Evolutionary conservation across 2,329 filamentous ascomycete species (phyloP).

Genomic region (Monilinia polystroma): DNA sequence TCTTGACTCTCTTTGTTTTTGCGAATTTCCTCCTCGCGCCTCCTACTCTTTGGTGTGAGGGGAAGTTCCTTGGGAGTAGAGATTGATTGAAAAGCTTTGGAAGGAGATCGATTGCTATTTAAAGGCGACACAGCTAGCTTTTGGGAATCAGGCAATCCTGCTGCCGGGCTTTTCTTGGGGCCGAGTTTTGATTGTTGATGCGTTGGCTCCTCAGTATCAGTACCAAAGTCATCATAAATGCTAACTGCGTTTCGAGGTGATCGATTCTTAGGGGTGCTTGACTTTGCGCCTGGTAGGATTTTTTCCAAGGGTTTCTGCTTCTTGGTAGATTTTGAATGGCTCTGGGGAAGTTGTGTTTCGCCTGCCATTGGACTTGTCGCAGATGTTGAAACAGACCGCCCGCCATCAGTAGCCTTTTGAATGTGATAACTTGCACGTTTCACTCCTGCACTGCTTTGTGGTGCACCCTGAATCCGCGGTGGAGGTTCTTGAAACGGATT

Average conservation of each 20-base stretch:
- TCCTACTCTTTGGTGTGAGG: constrained; percentile 34
- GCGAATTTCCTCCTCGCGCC: constrained; percentile 28
- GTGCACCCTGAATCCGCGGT: constrained; percentile 11
- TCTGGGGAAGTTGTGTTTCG: constrained; percentile 26
- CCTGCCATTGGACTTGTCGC: constrained; percentile 35
- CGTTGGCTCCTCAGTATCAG: constrained; percentile 29
- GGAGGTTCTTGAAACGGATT: constrained; percentile 26
- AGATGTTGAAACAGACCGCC: constrained; percentile 34
- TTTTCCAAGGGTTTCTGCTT: constrained; percentile 26
- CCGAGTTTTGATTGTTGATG: constrained; percentile 30
- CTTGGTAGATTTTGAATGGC: constrained; percentile 11
- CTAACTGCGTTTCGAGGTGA: constrained; percentile 24
- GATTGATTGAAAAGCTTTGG: constrained; percentile 22
- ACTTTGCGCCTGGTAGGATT: not conserved
- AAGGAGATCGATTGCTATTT: constrained; percentile 25
- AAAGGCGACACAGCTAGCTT: constrained; percentile 30
- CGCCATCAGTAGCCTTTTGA: constrained; percentile 32
- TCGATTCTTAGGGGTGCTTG: not conserved
- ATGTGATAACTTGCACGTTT: constrained; percentile 36
- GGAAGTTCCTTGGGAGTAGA: constrained; percentile 30
- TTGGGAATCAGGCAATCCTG: constrained; percentile 27
- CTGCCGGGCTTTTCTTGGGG: constrained; percentile 26
- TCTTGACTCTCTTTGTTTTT: constrained; percentile 27
- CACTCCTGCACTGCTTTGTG: constrained; percentile 21
- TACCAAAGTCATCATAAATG: constrained; percentile 35